Conservation (phyloP, 345 rosid genomes). For the Lenwebbia sp. region DNA sequence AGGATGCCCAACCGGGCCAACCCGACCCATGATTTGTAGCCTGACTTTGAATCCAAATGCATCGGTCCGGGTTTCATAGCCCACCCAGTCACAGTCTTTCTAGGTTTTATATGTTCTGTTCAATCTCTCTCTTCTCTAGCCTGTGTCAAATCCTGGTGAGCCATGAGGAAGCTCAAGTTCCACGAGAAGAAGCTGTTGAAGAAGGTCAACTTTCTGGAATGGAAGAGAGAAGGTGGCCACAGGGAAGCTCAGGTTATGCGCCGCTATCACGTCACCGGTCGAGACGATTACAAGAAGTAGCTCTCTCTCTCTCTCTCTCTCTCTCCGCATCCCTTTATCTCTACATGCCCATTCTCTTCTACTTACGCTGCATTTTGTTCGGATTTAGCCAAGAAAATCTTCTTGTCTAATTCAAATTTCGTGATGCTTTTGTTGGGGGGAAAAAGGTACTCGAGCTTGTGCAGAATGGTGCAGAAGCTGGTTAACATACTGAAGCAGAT, state of each 20-base stretch:
- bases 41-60: not conserved
- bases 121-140: not conserved
- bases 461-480: slow-evolving; percentile 85
- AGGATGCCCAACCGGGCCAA: not conserved
- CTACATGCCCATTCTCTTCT: not conserved
- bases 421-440: not conserved
- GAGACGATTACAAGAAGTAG: slow-evolving; percentile 95
- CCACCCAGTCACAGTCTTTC: not conserved
- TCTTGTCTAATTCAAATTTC: not conserved
- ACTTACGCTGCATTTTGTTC: not conserved
- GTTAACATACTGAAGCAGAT: slow-evolving; percentile 70
- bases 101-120: not conserved
- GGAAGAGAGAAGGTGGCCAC: slow-evolving; percentile 83
- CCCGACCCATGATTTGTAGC: not conserved
- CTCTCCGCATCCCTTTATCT: not conserved
- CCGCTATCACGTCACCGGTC: slow-evolving; percentile 56
- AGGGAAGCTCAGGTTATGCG: slow-evolving; percentile 53
- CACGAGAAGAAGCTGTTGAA: slow-evolving; percentile 70
- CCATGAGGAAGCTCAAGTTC: slow-evolving; percentile 59
- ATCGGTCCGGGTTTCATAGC: not conserved
- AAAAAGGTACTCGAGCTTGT: slow-evolving; percentile 59
- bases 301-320: not conserved
- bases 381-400: not conserved
- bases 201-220: slow-evolving; percentile 61
- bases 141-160: not conserved